Base-by-base conservation (phyloP, 1,284 basidiomycete species). In the Exobasidium cylindrosporum region DNA sequence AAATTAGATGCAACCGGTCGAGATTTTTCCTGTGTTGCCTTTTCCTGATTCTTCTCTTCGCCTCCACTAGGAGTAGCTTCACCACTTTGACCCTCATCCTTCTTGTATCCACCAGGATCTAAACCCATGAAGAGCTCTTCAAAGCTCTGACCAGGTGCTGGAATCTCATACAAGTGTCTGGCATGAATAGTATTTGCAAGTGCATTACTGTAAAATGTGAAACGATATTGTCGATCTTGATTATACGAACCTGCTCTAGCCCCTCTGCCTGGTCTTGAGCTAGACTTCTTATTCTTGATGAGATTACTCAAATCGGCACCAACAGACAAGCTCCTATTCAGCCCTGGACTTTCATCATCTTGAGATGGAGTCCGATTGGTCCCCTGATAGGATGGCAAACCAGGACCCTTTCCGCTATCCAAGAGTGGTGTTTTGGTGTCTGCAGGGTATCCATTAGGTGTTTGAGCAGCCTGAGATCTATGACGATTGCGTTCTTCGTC, bases 151-250 rank as follows among this genome's bases (percentile, higher is more conserved):
- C 91, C 91, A 29, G 95, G 92, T 0, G 90, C 91, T 0, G 96
- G 95, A 2, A 99, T 85, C 80, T 99, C 96, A 60, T 89, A 89
- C 13, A 99, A 82, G 66, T 89, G 93, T 10, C 93, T 85, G 0
- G 96, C 91, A 81, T 98, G 96, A 54, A 99, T 97, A 1, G 95
- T 97, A 0, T 91, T 89, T 1, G 89, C 88, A 53, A 97, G 83
- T 1, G 90, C 86, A 76, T 97, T 98, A 17, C 92, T 97, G 82
- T 98, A 99, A 83, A 98, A 98, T 0, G 95, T 97, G 83, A 98
- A 98, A 32, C 96, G 86, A 78, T 97, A 98, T 5, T 94, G 95
- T 76, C 93, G 74, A 31, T 78, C 76, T 4, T 31, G 29, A 2
- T 45, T 44, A 24, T 50, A 50, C n/a, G 47, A 50, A 24, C 47